Conservation (phyloP, 306 rosid genomes). For the Lathyrus sativus region DNA sequence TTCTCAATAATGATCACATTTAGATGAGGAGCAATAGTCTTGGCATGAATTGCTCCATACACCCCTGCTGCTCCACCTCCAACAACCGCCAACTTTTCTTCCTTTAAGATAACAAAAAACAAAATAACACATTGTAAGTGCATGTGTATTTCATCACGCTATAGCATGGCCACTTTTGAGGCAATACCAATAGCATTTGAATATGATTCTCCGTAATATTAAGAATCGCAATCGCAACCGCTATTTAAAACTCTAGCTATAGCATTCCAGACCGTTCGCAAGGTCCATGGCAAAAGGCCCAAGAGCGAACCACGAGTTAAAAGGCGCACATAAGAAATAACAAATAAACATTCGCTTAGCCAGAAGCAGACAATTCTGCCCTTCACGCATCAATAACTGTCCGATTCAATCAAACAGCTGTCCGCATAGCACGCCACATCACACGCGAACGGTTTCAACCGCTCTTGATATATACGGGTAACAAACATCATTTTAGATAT, state of each 20-base stretch:
- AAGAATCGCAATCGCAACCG: not conserved
- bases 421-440: too few relatives aligned
- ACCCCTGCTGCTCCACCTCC: slow-evolving; percentile 98
- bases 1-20: slow-evolving; percentile 74
- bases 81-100: slow-evolving; percentile 73
- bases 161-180: not conserved
- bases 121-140: slow-evolving; percentile 4
- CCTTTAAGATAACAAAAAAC: slow-evolving; percentile 49
- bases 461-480: too few relatives aligned
- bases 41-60: slow-evolving; percentile 88
- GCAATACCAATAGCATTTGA: not conserved
- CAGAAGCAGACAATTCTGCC: too few relatives aligned
- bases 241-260: not conserved
- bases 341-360: too few relatives aligned
- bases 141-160: not conserved
- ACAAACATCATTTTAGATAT: too few relatives aligned
- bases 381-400: too few relatives aligned
- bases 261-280: too few relatives aligned
- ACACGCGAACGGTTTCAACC: too few relatives aligned
- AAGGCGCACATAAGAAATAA: too few relatives aligned
- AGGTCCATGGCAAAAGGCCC: too few relatives aligned
- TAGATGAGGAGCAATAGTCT: slow-evolving; percentile 74
- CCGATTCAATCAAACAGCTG: too few relatives aligned
- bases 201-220: not conserved
- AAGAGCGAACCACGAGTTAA: too few relatives aligned